Base-by-base conservation (phyloP, 192 early-diverging fungal species). In the Podila clonocystis region DNA sequence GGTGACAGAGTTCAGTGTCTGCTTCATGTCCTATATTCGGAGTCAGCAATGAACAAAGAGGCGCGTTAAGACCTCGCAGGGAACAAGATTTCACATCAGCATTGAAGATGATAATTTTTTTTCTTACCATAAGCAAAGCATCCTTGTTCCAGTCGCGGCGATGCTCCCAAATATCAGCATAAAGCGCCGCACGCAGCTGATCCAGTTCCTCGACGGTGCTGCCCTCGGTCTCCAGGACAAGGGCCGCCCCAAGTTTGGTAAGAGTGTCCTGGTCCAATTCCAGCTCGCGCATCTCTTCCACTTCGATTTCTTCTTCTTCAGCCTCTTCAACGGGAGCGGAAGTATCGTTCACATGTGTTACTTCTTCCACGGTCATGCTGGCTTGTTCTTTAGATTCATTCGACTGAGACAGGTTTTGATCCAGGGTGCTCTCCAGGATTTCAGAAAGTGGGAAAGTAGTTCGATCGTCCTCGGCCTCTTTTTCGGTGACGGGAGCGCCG, bases 161-260 rank as follows among this genome's bases (percentile, higher is more conserved):
- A 60, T 73, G 66, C 62, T 80, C 70, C 77, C 77, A 80, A 11
- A 80, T 68, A 65, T 73, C 67, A 0, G 22, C 58, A 48, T 80
- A 80, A 13, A 80, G 62, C 15, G 77, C 61, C 2, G 77, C 77
- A 3, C 70, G 70, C 15, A 80, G 41, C 34, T 73, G 77, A n/a
- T 80, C 77, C 29, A 80, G 62, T 45, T 80, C 77, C 50, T 80
- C 77, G 13, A 80, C 36, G 0, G 66, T 73, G 31, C 65, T 62
- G 9, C 45, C 50, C 5, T 73, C 77, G 2, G 77, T 80, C 15
- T 80, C 71, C 26, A 41, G 55, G 33, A 73, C 45, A 34, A 80
- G 70, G 2, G 31, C 22, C 9, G 31, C 26, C 15, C 59, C 41
- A 8, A 80, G 62, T 0, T 12, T 26, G 4, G 20, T n/a, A 19